Evolutionary conservation across 371 early-diverging fungal genomes (phyloP), one percentile per base, ranked within the genome.

Genomic region (Phascolomyces articulosus): DNA sequence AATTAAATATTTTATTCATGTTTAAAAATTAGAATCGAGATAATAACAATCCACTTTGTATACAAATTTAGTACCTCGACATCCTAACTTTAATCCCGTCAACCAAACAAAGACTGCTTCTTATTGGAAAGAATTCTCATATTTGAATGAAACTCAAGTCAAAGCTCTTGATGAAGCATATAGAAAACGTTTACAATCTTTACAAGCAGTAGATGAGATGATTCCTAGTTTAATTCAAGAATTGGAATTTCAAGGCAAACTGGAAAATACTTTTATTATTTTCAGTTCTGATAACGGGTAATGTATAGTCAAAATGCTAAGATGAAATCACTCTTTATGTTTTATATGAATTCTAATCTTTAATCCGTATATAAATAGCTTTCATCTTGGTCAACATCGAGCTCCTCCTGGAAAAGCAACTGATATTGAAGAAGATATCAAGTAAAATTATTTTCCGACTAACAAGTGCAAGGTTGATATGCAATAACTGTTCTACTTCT

Each of bases 261-360:
- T 86, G n/a, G 87, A 89, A 23, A 87, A 87, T 67, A 89, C 90
- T 2, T 87, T 83, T 59, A 72, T 89, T 10, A 66, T 89, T 51
- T 89, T 87, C 67, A 85, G 87, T 2, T 75, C 88, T 29, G 90
- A 89, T 58, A 89, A 89, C 62, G 90, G 90, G 55, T 76, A 68
- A 60, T 21, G n/a, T 40, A 1, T 27, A 0, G 4, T 24, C 6
- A 6, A 38, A 38, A 6, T n/a, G n/a, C n/a, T n/a, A n/a, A n/a
- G n/a, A n/a, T n/a, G n/a, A n/a, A n/a, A n/a, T n/a, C n/a, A n/a
- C n/a, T n/a, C n/a, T n/a, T n/a, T n/a, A n/a, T n/a, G n/a, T n/a
- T n/a, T n/a, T n/a, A n/a, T n/a, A n/a, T n/a, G 38, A 38, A 13
- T 13, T 9, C 8, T 23, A 23, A 15, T n/a, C 7, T 9, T 40